Percentiles rank a stretch among this genome's conserved stretches.
phyloP scores from a whole-genome alignment of 495 filamentous ascomycete genomes.

The Aspergillus coremiiformis region DNA sequence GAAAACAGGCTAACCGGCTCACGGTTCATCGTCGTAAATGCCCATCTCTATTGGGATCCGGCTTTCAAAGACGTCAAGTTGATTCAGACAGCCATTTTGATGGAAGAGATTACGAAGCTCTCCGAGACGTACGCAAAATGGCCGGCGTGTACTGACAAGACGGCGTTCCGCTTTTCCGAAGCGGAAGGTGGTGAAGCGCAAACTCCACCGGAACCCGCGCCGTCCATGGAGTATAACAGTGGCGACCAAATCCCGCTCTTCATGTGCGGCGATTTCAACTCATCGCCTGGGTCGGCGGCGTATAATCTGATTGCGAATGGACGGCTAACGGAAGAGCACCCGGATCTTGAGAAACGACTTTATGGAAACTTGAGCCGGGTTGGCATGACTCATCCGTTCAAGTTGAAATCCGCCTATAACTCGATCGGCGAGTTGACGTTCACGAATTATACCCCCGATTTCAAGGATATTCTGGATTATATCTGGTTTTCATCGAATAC shows the following conservation, averaged over 20 bases:
- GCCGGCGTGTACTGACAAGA: constrained; percentile 73
- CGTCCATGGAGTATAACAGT: constrained; percentile 69
- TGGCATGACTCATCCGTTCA: constrained; percentile 91
- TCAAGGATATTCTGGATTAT: constrained; percentile 88
- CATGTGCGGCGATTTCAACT: constrained; percentile 95
- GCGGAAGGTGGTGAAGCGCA: constrained; percentile 49
- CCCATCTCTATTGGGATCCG: constrained; percentile 92
- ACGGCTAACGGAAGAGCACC: constrained; percentile 60
- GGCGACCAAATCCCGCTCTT: constrained; percentile 84
- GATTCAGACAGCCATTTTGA: constrained; percentile 86
- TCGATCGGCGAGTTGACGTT: constrained; percentile 75
- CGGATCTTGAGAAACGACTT: constrained; percentile 60
- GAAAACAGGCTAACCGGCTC: constrained; percentile 84
- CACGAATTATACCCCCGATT: constrained; percentile 92
- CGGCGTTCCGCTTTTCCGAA: constrained; percentile 56
- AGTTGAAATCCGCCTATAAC: constrained; percentile 78
- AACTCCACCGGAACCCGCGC: constrained; percentile 46
- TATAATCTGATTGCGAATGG: constrained; percentile 82
- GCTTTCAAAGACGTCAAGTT: constrained; percentile 87
- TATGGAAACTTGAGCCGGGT: constrained; percentile 90
- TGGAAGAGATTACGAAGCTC: constrained; percentile 78
- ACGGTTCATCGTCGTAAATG: constrained; percentile 84
- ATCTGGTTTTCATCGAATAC: constrained; percentile 94
- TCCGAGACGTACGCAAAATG: constrained; percentile 74
- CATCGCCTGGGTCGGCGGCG: constrained; percentile 71